These are phyloP conservation scores for Vararia minispora DNA, from an alignment of 768 basidiomycete species.

Conservation along the genomic window DNA sequence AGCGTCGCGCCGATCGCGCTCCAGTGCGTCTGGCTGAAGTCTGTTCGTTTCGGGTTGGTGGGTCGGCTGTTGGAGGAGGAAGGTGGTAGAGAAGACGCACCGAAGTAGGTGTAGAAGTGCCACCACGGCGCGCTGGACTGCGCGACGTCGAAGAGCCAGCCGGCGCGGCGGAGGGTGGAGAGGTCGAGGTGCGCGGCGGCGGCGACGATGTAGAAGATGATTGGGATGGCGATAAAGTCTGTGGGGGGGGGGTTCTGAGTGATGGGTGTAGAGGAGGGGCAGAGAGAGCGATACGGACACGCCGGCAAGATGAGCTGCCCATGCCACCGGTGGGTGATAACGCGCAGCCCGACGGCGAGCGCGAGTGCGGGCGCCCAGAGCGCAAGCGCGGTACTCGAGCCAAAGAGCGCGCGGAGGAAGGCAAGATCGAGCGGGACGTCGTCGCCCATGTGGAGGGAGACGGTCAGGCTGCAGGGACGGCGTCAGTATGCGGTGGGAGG, in stretches of 20 bases:
- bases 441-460: conserved; percentile 75
- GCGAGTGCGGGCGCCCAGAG: conserved; percentile 75
- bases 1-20: conserved; percentile 68
- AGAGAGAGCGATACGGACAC: conserved; percentile 44
- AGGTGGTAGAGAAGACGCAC: conserved; percentile 30
- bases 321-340: conserved; percentile 69
- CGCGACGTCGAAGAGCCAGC: conserved; percentile 84
- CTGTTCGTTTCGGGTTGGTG: conserved; percentile 23
- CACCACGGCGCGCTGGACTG: conserved; percentile 53
- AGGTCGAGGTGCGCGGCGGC: conserved; percentile 52
- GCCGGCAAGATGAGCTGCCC: conserved; percentile 90
- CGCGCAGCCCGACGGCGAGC: conserved; percentile 64
- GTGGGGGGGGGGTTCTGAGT: background rate
- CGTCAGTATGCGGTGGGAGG: background rate
- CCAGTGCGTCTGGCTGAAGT: conserved; percentile 50
- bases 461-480: conserved; percentile 48
- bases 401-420: conserved; percentile 57
- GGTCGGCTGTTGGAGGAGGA: background rate
- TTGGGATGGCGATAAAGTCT: conserved; percentile 78
- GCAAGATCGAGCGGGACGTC: conserved; percentile 58
- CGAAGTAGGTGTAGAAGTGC: conserved; percentile 71
- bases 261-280: too few species aligned
- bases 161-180: conserved; percentile 40
- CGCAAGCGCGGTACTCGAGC: conserved; percentile 47
- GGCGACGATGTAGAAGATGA: conserved; percentile 76